Conservation (phyloP, 192 early-diverging fungal genomes). For the Ramicandelaber brevisporus region DNA sequence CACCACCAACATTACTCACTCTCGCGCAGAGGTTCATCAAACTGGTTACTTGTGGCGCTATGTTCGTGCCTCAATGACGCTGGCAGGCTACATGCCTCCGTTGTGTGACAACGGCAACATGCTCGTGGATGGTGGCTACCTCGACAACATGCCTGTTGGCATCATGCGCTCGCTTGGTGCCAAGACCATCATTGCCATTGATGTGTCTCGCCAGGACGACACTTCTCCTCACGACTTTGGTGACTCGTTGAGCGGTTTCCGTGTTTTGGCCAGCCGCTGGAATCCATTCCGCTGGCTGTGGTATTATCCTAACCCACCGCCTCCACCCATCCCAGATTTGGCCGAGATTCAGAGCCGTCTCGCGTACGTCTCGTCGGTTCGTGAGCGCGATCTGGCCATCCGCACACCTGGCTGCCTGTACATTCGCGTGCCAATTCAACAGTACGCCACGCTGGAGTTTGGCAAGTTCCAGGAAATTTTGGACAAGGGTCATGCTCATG, state of each 20-base stretch:
- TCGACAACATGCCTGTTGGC: slow-evolving; percentile 88
- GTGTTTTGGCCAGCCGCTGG: slow-evolving; percentile 52
- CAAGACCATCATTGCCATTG: slow-evolving; percentile 76
- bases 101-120: slow-evolving; percentile 90
- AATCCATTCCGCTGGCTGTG: slow-evolving; percentile 45
- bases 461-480: slow-evolving; percentile 70
- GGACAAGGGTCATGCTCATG: slow-evolving; percentile 64
- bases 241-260: slow-evolving; percentile 80
- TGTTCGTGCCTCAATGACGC: slow-evolving; percentile 92
- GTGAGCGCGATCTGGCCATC: slow-evolving; percentile 76
- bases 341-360: slow-evolving; percentile 85
- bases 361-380: slow-evolving; percentile 77
- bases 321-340: slow-evolving; percentile 55
- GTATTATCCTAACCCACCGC: too few species aligned
- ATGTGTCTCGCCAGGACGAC: slow-evolving; percentile 81
- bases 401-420: slow-evolving; percentile 53
- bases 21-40: slow-evolving; percentile 76
- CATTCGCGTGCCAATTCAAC: slow-evolving; percentile 61
- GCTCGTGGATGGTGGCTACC: slow-evolving; percentile 96
- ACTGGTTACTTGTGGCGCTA: slow-evolving; percentile 92
- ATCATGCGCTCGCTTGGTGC: slow-evolving; percentile 61
- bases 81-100: slow-evolving; percentile 86
- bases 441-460: slow-evolving; percentile 80
- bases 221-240: slow-evolving; percentile 79
- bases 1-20: slow-evolving; percentile 89